Base-by-base conservation (phyloP, 345 rosid genomes). In the Citrus hindsii region DNA sequence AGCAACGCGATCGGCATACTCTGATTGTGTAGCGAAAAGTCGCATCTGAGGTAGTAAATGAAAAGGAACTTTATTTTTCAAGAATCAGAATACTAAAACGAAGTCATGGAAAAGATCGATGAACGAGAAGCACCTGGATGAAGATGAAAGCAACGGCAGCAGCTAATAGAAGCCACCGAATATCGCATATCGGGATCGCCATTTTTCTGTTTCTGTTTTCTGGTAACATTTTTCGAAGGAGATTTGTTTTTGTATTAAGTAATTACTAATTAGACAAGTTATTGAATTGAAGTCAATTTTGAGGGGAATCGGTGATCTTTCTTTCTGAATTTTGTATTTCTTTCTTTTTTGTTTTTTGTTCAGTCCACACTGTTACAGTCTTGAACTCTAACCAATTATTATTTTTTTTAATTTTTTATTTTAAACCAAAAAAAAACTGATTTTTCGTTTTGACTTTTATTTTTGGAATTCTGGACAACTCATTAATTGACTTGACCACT, bases 1-100 rank as follows among this genome's bases (percentile, higher is more conserved):
- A 53, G 93, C 89, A 30, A 97, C 89, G 69, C 93, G 90, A 89
- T 92, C 98, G 1, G 94, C 90, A 56, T 91, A 94, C 82, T 94
- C 85, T 1, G 94, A 92, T 83, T 93, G 98, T 32, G 96, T 89
- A 8, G 90, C 79, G 73, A 92, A 97, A 78, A 97, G 94, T 71
- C 92, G 88, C 90, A 94, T 85, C 97, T 96, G 60, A 37, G 68
- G 27, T 59, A 71, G 3, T 12, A 66, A 69, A 67, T 9, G 21
- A 53, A 76, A 4, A 28, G 25, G 0, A 64, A 65, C 4, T 7
- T 67, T n/a, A 53, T 48, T 27, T 14, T 16, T 5, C 6, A 4
- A 13, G 19, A 19, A 37, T 9, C 68, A 38, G 5, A 33, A 25
- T 32, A 55, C 7, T 21, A 74, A 14, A 35, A 40, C 10, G 53